Evolutionary conservation across 2,329 filamentous ascomycete species (phyloP).

Genomic region (Sarocladium brachiariae): DNA sequence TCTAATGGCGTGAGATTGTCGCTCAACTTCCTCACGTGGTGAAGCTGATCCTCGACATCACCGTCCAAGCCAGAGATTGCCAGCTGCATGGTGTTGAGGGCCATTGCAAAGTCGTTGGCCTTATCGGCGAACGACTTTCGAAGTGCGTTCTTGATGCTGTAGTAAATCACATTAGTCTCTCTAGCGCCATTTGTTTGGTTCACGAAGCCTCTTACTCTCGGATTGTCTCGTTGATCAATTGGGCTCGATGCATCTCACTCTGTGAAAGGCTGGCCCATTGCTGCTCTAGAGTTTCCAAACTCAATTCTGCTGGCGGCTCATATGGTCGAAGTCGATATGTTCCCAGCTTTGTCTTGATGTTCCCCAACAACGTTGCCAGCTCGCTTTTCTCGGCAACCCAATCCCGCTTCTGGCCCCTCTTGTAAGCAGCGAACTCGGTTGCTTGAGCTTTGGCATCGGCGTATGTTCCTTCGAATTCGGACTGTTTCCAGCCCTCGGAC

Average conservation of each 20-base stretch:
- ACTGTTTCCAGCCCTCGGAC: conserved; percentile 66
- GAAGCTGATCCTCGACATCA: conserved; percentile 89
- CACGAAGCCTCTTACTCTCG: conserved; percentile 60
- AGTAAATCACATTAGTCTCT: conserved; percentile 22
- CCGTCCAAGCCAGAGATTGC: conserved; percentile 96
- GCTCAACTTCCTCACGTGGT: conserved; percentile 78
- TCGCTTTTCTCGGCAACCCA: conserved; percentile 99
- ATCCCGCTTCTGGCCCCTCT: conserved; percentile 79
- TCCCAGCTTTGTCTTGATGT: conserved; percentile 97
- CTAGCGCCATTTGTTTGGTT: background rate
- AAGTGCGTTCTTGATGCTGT: conserved; percentile 86
- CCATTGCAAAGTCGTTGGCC: conserved; percentile 94
- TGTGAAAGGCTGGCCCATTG: conserved; percentile 77
- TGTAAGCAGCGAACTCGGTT: conserved; percentile 77
- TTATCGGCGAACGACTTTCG: conserved; percentile 94
- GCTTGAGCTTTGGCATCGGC: conserved; percentile 85
- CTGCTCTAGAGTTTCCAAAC: conserved; percentile 71
- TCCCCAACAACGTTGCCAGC: conserved; percentile 83
- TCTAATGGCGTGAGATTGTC: conserved; percentile 85
- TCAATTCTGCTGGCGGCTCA: conserved; percentile 77
- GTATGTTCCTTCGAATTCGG: conserved; percentile 87
- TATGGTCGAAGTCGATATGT: conserved; percentile 91
- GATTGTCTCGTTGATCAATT: conserved; percentile 96
- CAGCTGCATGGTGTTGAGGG: conserved; percentile 87
- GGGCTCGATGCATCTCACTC: conserved; percentile 80